Percentiles rank a stretch among this genome's conserved stretches.
These are phyloP conservation scores for Floccularia luteovirens DNA, from an alignment of 768 basidiomycete genomes.

Conservation along the genomic window DNA sequence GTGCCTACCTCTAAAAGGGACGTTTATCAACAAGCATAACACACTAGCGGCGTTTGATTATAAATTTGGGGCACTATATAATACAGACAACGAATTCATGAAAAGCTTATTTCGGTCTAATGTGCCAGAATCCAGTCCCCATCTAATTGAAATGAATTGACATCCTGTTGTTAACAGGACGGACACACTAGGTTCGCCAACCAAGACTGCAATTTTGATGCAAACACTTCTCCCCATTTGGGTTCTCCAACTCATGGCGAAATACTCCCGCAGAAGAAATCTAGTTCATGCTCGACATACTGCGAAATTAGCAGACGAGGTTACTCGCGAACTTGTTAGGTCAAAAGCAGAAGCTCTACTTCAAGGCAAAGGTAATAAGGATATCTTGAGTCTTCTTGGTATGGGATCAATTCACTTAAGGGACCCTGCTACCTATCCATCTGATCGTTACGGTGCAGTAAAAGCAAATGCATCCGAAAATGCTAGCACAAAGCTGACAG, in stretches of 20 bases:
- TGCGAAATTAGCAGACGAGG: slow-evolving; percentile 30
- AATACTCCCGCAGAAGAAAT: slow-evolving; percentile 32
- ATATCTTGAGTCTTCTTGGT: slow-evolving; percentile 54
- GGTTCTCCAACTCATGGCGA: slow-evolving; percentile 37
- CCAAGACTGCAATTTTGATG: slow-evolving; percentile 37
- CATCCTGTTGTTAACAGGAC: slow-evolving; percentile 23
- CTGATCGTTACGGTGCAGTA: slow-evolving; percentile 16
- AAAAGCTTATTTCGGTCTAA: slow-evolving; percentile 45
- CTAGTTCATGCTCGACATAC: slow-evolving; percentile 40
- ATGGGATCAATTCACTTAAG: slow-evolving; percentile 9
- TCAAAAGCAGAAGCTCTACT: slow-evolving; percentile 40
- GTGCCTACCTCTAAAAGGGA: background rate
- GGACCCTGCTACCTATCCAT: slow-evolving; percentile 1
- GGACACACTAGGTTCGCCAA: slow-evolving; percentile 39
- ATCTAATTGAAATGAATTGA: background rate
- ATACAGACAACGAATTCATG: slow-evolving; percentile 43
- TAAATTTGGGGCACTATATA: slow-evolving; percentile 44
- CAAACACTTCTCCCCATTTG: slow-evolving; percentile 41
- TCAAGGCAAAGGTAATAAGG: slow-evolving; percentile 40
- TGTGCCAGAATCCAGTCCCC: slow-evolving; percentile 18
- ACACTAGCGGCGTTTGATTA: slow-evolving; percentile 43
- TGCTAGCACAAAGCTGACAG: slow-evolving; percentile 22
- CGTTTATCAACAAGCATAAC: too few species aligned
- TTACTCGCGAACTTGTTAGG: slow-evolving; percentile 38
- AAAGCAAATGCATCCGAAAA: slow-evolving; percentile 37